Percentiles rank a stretch among this genome's conserved stretches.
Evolutionary conservation across 2,329 filamentous ascomycete species (phyloP).

Genomic region (Fusarium brevicatenulatum): DNA sequence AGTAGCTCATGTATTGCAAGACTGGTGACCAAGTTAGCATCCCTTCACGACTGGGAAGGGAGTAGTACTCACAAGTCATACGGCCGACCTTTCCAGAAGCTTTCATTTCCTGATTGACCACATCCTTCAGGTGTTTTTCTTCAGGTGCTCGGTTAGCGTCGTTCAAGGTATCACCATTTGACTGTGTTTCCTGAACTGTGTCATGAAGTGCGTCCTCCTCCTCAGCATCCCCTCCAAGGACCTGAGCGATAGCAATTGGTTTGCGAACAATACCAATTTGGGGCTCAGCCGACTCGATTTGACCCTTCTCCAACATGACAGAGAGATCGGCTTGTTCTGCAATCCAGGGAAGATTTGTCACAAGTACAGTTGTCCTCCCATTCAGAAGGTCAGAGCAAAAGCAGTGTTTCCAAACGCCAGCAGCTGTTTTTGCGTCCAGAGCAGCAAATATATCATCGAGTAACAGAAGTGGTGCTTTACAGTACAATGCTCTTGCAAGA

Average conservation of each 20-base stretch:
- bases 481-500: slow-evolving; percentile 67
- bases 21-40: slow-evolving; percentile 47
- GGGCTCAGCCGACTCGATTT: slow-evolving; percentile 52
- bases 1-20: slow-evolving; percentile 63
- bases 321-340: slow-evolving; percentile 61
- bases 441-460: slow-evolving; percentile 70
- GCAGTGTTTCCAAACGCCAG: slow-evolving; percentile 65
- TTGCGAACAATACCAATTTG: slow-evolving; percentile 59
- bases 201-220: slow-evolving; percentile 46
- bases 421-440: slow-evolving; percentile 67
- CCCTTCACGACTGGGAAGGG: neutral
- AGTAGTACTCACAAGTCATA: slow-evolving; percentile 53
- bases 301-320: slow-evolving; percentile 59
- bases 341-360: slow-evolving; percentile 66
- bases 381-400: slow-evolving; percentile 66
- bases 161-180: slow-evolving; percentile 45
- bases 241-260: slow-evolving; percentile 56
- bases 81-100: slow-evolving; percentile 58
- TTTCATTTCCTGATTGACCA: slow-evolving; percentile 60
- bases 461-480: slow-evolving; percentile 63
- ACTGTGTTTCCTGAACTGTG: slow-evolving; percentile 44
- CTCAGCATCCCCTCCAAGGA: slow-evolving; percentile 49
- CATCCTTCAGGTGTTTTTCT: slow-evolving; percentile 52
- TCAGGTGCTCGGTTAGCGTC: slow-evolving; percentile 48
- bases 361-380: slow-evolving; percentile 65